Conservation (phyloP, 805 yeast genomes). For the Wickerhamomyces sydowiorum region DNA sequence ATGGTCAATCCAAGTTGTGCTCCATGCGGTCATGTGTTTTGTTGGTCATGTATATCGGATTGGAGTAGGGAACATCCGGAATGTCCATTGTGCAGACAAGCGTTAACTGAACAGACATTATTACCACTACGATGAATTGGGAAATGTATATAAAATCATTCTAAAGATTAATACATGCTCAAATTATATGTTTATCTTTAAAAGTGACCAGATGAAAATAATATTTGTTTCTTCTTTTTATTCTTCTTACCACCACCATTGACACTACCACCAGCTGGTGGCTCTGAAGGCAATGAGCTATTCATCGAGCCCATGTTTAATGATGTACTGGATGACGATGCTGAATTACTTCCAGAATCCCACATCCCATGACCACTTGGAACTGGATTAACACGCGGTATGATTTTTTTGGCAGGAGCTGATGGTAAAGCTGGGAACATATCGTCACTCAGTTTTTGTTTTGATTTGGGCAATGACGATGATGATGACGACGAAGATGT, state of each 20-base stretch:
- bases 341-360: slow-evolving; percentile 19
- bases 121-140: slow-evolving; percentile 19
- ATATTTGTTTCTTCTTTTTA: slow-evolving; percentile 46
- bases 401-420: slow-evolving; percentile 34
- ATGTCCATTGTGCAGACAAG: slow-evolving; percentile 87
- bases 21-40: slow-evolving; percentile 87
- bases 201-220: slow-evolving; percentile 46
- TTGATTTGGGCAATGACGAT: slow-evolving; percentile 10
- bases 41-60: slow-evolving; percentile 86
- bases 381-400: slow-evolving; percentile 56
- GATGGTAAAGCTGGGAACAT: slow-evolving; percentile 46
- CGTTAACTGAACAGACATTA: slow-evolving; percentile 32
- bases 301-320: not conserved
- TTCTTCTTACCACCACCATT: slow-evolving; percentile 30
- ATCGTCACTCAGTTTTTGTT: slow-evolving; percentile 17
- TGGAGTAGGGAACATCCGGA: slow-evolving; percentile 87
- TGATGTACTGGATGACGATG: not conserved
- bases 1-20: slow-evolving; percentile 84
- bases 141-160: too few relatives aligned
- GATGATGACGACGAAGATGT: slow-evolving; percentile 18
- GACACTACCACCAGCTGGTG: slow-evolving; percentile 15
- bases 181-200: too few relatives aligned
- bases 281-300: too few relatives aligned
- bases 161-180: too few relatives aligned
- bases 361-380: slow-evolving; percentile 32